phyloP scores from a whole-genome alignment of 2,329 filamentous ascomycete species.

The Xylariaceae sp. region DNA sequence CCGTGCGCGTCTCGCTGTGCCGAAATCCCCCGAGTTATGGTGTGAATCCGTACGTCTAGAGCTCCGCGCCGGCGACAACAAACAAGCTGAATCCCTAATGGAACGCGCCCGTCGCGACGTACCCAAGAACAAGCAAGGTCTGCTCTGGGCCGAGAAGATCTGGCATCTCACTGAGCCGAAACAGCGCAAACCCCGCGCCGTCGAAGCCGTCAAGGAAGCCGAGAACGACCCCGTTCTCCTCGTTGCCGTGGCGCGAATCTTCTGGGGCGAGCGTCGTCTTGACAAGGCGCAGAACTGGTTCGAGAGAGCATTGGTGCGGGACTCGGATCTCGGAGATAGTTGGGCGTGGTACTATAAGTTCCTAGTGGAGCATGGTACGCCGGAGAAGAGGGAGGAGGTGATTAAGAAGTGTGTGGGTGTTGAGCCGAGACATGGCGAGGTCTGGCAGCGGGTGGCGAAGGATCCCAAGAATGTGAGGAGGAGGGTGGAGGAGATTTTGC shows the following conservation, averaged over 20 bases:
- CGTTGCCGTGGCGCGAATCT: conserved; percentile 87
- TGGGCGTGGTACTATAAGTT: conserved; percentile 99
- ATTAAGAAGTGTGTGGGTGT: conserved; percentile 72
- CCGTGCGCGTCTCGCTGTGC: conserved; percentile 78
- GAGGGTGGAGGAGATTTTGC: conserved; percentile 73
- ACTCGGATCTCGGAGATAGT: conserved; percentile 81
- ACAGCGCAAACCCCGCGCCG: conserved; percentile 81
- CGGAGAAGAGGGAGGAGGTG: conserved; percentile 85
- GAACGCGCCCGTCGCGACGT: conserved; percentile 88
- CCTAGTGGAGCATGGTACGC: conserved; percentile 82
- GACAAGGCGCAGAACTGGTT: conserved; percentile 98
- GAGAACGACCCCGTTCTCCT: conserved; percentile 88
- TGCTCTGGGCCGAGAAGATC: conserved; percentile 91
- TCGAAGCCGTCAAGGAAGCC: conserved; percentile 95
- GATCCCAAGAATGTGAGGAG: conserved; percentile 74
- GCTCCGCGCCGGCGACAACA: conserved; percentile 73
- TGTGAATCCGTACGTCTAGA: conserved; percentile 92
- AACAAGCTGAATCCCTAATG: conserved; percentile 88
- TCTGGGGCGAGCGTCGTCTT: conserved; percentile 87
- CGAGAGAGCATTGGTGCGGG: conserved; percentile 84
- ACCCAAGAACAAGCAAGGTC: conserved; percentile 63
- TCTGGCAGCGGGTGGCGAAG: conserved; percentile 84
- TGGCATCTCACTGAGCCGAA: conserved; percentile 89
- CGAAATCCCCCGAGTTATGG: conserved; percentile 80
- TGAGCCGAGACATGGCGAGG: conserved; percentile 87